These are phyloP conservation scores for Sugiyamaella americana DNA, from an alignment of 805 yeast genomes.

Conservation along the genomic window DNA sequence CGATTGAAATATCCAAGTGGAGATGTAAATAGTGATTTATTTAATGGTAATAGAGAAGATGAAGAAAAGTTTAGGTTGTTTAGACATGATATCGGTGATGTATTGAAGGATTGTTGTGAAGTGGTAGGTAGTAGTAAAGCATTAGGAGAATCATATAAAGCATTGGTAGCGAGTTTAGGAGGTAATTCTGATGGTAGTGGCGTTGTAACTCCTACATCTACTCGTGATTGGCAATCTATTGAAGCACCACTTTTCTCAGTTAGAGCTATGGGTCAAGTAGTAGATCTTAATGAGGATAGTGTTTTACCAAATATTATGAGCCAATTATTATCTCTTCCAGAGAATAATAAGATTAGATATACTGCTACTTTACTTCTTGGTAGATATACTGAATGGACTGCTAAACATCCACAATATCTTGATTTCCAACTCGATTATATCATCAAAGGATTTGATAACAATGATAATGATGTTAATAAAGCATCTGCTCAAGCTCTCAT, in stretches of 20 bases:
- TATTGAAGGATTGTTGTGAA: constrained; percentile 90
- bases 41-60: constrained; percentile 64
- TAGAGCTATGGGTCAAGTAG: constrained; percentile 93
- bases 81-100: constrained; percentile 96
- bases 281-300: constrained; percentile 55
- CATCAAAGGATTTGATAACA: constrained; percentile 67
- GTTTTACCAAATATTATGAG: constrained; percentile 75
- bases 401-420: constrained; percentile 73
- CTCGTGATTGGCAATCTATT: constrained; percentile 88
- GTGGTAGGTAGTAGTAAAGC: constrained; percentile 76
- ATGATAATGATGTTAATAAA: constrained; percentile 45
- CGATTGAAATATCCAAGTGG: constrained; percentile 72
- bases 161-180: constrained; percentile 41
- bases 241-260: constrained; percentile 88
- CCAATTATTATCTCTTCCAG: constrained; percentile 63
- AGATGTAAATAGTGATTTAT: constrained; percentile 39
- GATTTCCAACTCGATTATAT: constrained; percentile 82
- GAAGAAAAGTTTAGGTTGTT: constrained; percentile 92
- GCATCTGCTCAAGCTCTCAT: constrained; percentile 92
- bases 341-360: constrained; percentile 79
- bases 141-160: constrained; percentile 60
- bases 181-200: constrained; percentile 32
- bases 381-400: constrained; percentile 94
- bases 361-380: constrained; percentile 92
- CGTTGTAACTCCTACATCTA: constrained; percentile 21